Evolutionary conservation across 2,329 filamentous ascomycete genomes (phyloP).

Genomic region (Stagonosporopsis chrysanthemi): DNA sequence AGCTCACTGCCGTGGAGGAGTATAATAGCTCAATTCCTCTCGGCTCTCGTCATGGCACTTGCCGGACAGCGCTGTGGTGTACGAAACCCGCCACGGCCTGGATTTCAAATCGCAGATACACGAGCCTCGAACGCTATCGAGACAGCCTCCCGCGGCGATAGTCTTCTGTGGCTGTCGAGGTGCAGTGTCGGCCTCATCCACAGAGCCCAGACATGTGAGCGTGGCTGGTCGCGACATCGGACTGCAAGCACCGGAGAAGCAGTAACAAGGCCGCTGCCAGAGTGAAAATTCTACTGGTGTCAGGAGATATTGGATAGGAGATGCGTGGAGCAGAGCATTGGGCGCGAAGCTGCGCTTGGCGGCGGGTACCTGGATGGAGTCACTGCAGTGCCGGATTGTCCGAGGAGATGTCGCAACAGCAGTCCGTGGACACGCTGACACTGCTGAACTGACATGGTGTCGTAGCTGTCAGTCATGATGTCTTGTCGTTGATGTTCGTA

Average conservation of each 20-base stretch:
- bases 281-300: not conserved
- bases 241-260: conserved; percentile 21
- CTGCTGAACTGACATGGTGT: not conserved
- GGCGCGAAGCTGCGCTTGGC: conserved; percentile 9
- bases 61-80: not conserved
- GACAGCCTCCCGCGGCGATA: conserved; percentile 6
- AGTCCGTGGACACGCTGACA: not conserved
- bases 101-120: not conserved
- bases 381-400: conserved; percentile 2
- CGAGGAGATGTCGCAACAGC: conserved; percentile 10
- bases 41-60: conserved; percentile 19
- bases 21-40: conserved; percentile 7
- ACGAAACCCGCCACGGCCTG: not conserved
- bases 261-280: not conserved
- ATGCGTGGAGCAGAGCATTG: conserved; percentile 14
- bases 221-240: conserved; percentile 25
- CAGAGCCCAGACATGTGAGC: conserved; percentile 16
- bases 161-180: conserved; percentile 8
- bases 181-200: not conserved
- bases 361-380: conserved; percentile 9
- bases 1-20: not conserved
- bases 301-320: not conserved
- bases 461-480: too few species aligned
- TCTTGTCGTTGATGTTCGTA: not conserved
- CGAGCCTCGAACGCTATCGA: not conserved